Percentiles rank a stretch among this genome's conserved stretches.
phyloP scores from a whole-genome alignment of 1,284 basidiomycete species.

The Mrakiaceae sp. region DNA sequence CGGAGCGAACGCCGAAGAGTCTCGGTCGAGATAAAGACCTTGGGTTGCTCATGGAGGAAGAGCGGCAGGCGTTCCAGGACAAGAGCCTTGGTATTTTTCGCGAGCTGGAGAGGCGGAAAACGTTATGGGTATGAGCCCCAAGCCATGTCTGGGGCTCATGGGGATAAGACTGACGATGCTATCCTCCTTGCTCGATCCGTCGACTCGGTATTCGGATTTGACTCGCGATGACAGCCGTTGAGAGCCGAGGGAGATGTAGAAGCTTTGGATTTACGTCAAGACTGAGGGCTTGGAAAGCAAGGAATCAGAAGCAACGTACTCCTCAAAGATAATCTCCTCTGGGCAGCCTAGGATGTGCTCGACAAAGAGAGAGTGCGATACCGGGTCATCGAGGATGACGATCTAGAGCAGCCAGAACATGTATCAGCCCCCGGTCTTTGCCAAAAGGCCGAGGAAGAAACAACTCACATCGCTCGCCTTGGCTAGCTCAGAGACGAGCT shows the following conservation, averaged over 20 bases:
- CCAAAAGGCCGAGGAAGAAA: neutral
- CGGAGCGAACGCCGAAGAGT: constrained; percentile 50
- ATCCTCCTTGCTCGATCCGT: constrained; percentile 1
- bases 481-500: constrained; percentile 55
- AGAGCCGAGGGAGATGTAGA: constrained; percentile 43
- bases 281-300: constrained; percentile 25
- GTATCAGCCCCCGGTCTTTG: neutral
- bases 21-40: constrained; percentile 54
- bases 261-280: constrained; percentile 24
- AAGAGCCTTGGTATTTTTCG: constrained; percentile 41
- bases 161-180: neutral
- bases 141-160: constrained; percentile 13
- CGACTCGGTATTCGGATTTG: constrained; percentile 54
- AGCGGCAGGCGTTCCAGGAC: constrained; percentile 81
- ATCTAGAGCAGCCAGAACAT: constrained; percentile 38
- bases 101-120: constrained; percentile 31
- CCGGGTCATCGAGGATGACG: constrained; percentile 68
- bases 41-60: constrained; percentile 79
- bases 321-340: constrained; percentile 77
- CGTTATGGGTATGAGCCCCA: constrained; percentile 21
- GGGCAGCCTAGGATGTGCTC: constrained; percentile 60
- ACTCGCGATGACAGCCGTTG: constrained; percentile 59
- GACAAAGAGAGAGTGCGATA: constrained; percentile 62
- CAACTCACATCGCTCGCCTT: constrained; percentile 8
- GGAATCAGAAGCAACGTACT: constrained; percentile 30